Percentiles rank a stretch among this genome's conserved stretches.
Evolutionary conservation across 139 green algal species (phyloP).

Genomic region (Desmodesmus armatus): DNA sequence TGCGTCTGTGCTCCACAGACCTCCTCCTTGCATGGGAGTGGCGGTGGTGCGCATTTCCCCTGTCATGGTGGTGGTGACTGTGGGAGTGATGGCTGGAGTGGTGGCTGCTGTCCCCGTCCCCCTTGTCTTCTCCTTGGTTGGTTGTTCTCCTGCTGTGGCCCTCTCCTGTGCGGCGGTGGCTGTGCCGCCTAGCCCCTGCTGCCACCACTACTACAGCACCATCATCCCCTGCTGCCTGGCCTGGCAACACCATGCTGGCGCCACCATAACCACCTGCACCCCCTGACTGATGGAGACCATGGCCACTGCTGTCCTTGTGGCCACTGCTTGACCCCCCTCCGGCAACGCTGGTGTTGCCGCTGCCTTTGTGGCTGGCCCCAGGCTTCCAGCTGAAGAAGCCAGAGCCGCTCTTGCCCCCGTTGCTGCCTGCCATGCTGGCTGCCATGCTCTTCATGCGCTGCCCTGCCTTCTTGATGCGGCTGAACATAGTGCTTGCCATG

Average conservation of each 20-base stretch:
- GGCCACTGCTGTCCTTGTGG: neutral
- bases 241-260: no score
- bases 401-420: conserved; percentile 9
- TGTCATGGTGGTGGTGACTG: no score
- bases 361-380: neutral
- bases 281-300: neutral
- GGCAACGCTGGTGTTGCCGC: neutral
- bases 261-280: neutral
- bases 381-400: no score
- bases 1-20: neutral
- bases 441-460: neutral
- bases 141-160: neutral
- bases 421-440: neutral
- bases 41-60: no score
- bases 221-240: conserved; percentile 7
- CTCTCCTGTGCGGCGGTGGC: neutral
- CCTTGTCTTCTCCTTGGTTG: no score
- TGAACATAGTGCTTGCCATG: conserved; percentile 35
- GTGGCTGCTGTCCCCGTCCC: no score
- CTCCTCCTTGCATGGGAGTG: no score
- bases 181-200: neutral
- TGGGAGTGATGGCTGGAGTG: no score
- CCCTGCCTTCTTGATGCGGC: conserved; percentile 28
- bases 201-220: neutral
- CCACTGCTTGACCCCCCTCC: neutral